phyloP scores from a whole-genome alignment of 371 early-diverging fungal species.

The Mortierella sp. region DNA sequence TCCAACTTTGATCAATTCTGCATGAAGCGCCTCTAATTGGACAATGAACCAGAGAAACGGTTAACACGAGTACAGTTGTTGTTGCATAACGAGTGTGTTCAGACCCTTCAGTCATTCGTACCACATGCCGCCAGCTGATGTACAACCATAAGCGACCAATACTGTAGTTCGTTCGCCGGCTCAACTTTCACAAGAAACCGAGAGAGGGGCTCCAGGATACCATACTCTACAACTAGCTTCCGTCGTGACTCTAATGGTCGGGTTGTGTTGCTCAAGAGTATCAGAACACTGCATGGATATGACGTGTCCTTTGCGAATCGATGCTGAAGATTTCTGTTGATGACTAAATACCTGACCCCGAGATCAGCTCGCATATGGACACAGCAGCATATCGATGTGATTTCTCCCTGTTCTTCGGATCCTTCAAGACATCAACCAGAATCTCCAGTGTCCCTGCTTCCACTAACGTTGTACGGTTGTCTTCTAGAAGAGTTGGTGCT shows the following conservation, averaged over 20 bases:
- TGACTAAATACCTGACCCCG: constrained; percentile 63
- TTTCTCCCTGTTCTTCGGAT: constrained; percentile 64
- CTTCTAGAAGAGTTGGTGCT: constrained; percentile 56
- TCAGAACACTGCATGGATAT: too few species aligned
- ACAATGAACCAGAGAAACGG: not conserved
- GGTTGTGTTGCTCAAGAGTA: not conserved
- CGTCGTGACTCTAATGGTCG: constrained; percentile 24
- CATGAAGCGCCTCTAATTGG: constrained; percentile 64
- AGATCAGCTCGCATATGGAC: constrained; percentile 76
- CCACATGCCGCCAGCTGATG: constrained; percentile 79
- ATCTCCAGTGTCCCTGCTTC: constrained; percentile 70
- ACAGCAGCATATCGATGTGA: constrained; percentile 77
- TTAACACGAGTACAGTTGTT: not conserved
- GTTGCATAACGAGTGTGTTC: too few species aligned
- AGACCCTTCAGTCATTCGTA: constrained; percentile 29
- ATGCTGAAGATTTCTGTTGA: too few species aligned
- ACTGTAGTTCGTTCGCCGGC: constrained; percentile 80
- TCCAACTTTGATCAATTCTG: constrained; percentile 63
- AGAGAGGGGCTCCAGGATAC: constrained; percentile 70
- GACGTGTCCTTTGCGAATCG: too few species aligned
- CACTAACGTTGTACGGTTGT: constrained; percentile 65
- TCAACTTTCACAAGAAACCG: constrained; percentile 65
- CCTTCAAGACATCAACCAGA: constrained; percentile 69
- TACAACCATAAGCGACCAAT: constrained; percentile 82
- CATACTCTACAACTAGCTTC: constrained; percentile 63